Conservation (phyloP, 331 rosid species). For the Acacia concinna region DNA sequence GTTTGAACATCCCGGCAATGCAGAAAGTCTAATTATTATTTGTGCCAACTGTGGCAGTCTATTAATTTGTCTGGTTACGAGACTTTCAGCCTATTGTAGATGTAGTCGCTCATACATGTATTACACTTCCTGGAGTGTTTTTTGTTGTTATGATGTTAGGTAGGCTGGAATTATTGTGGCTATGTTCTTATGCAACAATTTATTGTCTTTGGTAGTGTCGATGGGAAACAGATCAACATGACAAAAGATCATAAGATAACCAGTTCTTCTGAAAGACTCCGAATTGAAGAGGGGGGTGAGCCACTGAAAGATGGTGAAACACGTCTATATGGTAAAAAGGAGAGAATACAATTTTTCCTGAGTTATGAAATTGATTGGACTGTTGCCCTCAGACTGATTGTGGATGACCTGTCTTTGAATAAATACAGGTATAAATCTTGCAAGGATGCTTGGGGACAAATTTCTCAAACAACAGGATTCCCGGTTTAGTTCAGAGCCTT, state of each 20-base stretch:
- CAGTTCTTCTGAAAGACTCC: conserved; percentile 67
- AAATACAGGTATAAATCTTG: conserved; percentile 84
- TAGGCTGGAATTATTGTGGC: neutral
- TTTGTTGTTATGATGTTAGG: neutral
- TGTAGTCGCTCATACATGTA: neutral
- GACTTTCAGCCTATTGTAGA: conserved; percentile 3
- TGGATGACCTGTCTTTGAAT: neutral
- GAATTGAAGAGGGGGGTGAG: conserved; percentile 74
- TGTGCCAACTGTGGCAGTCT: conserved; percentile 20
- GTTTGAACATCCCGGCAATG: neutral
- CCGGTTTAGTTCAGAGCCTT: conserved; percentile 93
- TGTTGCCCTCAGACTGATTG: conserved; percentile 31
- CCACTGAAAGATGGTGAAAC: conserved; percentile 90
- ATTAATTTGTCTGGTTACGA: conserved; percentile 14
- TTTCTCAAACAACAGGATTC: conserved; percentile 93
- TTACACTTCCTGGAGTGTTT: conserved; percentile 1
- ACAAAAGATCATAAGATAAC: conserved; percentile 86
- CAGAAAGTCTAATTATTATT: neutral
- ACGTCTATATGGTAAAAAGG: conserved; percentile 73
- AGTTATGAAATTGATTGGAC: conserved; percentile 14
- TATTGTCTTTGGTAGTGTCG: conserved; percentile 56
- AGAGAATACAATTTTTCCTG: conserved; percentile 4
- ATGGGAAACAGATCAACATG: conserved; percentile 76
- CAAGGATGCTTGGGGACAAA: conserved; percentile 98
- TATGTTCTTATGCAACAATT: conserved; percentile 11